phyloP scores from a whole-genome alignment of 441 rosid species.

The Metrosideros polymorpha region DNA sequence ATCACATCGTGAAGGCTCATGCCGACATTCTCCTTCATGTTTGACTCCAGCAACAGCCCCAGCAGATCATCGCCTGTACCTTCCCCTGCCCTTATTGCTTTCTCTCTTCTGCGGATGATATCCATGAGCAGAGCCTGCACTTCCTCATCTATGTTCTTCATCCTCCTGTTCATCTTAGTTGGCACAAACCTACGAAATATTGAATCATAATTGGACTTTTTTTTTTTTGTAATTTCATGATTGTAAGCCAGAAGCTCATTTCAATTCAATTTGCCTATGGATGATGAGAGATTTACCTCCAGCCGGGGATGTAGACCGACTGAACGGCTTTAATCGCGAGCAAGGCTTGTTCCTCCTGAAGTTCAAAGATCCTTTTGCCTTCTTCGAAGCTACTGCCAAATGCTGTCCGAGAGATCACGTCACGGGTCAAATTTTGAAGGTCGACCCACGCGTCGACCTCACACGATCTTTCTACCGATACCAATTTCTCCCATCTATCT shows the following conservation, averaged over 20 bases:
- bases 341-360: slow-evolving; percentile 17
- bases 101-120: neutral
- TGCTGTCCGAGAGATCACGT: slow-evolving; percentile 40
- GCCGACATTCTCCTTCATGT: neutral
- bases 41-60: neutral
- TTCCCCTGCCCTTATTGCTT: neutral
- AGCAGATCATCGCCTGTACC: neutral
- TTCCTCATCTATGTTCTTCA: neutral
- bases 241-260: neutral
- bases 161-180: slow-evolving; percentile 1
- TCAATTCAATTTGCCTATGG: neutral
- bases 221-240: neutral
- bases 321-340: slow-evolving; percentile 1
- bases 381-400: slow-evolving; percentile 46
- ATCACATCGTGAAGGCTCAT: neutral
- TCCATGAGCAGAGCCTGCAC: neutral
- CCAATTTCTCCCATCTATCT: slow-evolving; percentile 21
- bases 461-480: slow-evolving; percentile 1
- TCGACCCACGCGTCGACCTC: slow-evolving; percentile 44
- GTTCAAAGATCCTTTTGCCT: slow-evolving; percentile 36
- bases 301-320: slow-evolving; percentile 28
- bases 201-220: neutral
- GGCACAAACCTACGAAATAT: neutral
- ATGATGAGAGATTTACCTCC: slow-evolving; percentile 13
- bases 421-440: slow-evolving; percentile 27